phyloP scores from a whole-genome alignment of 164 flowering plant species.

The Vitis riparia region DNA sequence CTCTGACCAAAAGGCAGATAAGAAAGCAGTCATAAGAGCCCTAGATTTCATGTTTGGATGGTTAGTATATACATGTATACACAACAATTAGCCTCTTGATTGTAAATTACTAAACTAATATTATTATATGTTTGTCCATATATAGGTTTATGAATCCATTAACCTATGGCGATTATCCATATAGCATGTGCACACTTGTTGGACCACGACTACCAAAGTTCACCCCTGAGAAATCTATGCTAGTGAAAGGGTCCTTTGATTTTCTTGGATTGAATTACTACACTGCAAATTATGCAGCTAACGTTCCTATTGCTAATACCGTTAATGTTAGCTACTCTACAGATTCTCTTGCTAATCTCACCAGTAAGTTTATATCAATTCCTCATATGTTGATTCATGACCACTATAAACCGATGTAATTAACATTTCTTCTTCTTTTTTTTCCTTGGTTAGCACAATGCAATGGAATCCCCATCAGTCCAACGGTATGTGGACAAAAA shows the following conservation, averaged over 20 bases:
- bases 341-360: constrained; percentile 16
- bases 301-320: neutral
- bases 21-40: constrained; percentile 16
- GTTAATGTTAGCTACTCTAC: constrained; percentile 15
- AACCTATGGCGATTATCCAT: constrained; percentile 14
- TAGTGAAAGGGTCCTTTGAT: constrained; percentile 19
- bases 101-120: no score
- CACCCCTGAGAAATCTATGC: neutral
- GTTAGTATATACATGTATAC: neutral
- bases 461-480: no score
- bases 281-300: constrained; percentile 7
- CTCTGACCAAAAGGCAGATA: neutral
- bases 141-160: constrained; percentile 14
- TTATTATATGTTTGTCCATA: no score
- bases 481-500: no score
- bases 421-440: no score
- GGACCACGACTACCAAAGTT: constrained; percentile 12
- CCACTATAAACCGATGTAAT: no score
- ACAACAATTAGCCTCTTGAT: no score
- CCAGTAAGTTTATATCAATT: constrained; percentile 16
- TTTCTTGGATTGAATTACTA: constrained; percentile 20
- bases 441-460: no score
- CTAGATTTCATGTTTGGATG: constrained; percentile 29
- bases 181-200: neutral
- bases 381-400: no score